Conservation (phyloP, 1,284 basidiomycete genomes). For the Pyrrhoderma noxium region DNA sequence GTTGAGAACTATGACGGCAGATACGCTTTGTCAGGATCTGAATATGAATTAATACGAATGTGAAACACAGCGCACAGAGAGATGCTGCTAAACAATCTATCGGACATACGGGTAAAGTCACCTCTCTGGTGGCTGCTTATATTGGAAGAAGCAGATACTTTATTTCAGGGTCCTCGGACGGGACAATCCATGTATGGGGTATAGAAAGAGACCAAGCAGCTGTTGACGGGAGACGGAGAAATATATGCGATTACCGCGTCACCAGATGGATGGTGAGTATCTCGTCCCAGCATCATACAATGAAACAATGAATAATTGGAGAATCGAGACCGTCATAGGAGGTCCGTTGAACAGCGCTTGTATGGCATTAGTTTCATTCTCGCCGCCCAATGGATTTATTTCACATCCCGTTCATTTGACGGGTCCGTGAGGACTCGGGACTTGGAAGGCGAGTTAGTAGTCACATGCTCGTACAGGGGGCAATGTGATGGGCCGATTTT, state of each 20-base stretch:
- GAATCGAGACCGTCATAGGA: neutral
- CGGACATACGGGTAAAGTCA: neutral
- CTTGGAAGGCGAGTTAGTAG: too few species aligned
- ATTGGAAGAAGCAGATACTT: constrained; percentile 80
- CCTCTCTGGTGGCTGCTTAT: constrained; percentile 18
- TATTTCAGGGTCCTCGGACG: constrained; percentile 83
- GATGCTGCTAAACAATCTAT: too few species aligned
- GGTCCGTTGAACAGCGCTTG: constrained; percentile 24
- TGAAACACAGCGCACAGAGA: neutral
- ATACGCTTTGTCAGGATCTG: neutral
- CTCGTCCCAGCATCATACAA: neutral
- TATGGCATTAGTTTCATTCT: neutral
- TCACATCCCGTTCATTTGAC: neutral
- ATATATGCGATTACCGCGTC: neutral
- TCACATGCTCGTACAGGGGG: too few species aligned
- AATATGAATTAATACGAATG: neutral
- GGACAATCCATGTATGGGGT: constrained; percentile 84
- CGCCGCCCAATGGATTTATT: neutral
- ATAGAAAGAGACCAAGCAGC: constrained; percentile 57
- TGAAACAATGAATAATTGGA: neutral
- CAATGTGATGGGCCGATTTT: neutral
- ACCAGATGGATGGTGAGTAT: constrained; percentile 1
- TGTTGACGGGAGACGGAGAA: constrained; percentile 35
- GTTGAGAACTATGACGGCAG: constrained; percentile 3
- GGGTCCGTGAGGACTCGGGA: constrained; percentile 17